Evolutionary conservation across 2,329 filamentous ascomycete genomes (phyloP).

Genomic region (Calonectria honghensis): DNA sequence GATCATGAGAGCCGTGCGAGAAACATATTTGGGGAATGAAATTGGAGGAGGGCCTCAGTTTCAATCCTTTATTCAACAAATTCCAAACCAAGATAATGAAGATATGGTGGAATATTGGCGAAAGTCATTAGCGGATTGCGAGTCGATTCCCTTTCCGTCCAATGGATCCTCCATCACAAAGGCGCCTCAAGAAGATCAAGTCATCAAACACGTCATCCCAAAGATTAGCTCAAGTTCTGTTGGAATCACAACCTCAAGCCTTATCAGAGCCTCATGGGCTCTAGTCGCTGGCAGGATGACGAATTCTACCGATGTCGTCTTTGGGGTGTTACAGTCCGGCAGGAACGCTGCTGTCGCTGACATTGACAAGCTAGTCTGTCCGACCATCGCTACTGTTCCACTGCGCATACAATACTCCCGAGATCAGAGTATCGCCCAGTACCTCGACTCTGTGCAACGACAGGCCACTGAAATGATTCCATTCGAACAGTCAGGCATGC

Average conservation of each 20-base stretch:
- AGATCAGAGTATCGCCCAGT: constrained; percentile 57
- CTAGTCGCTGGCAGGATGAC: constrained; percentile 47
- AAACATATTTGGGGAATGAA: constrained; percentile 28
- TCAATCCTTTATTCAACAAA: constrained; percentile 36
- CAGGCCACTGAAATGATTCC: constrained; percentile 41
- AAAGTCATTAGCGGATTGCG: constrained; percentile 1
- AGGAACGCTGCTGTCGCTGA: constrained; percentile 49
- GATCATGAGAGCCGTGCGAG: constrained; percentile 41
- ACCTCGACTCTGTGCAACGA: constrained; percentile 59
- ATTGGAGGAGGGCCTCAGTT: background rate
- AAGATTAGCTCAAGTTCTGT: background rate
- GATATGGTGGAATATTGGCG: constrained; percentile 29
- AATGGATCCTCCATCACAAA: constrained; percentile 8
- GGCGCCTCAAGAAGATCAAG: constrained; percentile 27
- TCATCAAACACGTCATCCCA: constrained; percentile 13
- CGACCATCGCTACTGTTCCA: constrained; percentile 42
- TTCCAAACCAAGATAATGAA: background rate
- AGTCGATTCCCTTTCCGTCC: constrained; percentile 29
- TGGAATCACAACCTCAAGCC: constrained; percentile 35
- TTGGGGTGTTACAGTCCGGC: constrained; percentile 51
- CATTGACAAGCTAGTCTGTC: constrained; percentile 49
- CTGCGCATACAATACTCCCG: constrained; percentile 54
- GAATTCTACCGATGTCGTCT: constrained; percentile 48
- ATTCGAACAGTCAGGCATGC: constrained; percentile 41
- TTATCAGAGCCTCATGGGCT: constrained; percentile 56